A percentile compares a stretch with the other conserved stretches of the same genome.
Evolutionary conservation across 2,329 filamentous ascomycete species (phyloP).

Genomic region (Graphilbum fragrans): DNA sequence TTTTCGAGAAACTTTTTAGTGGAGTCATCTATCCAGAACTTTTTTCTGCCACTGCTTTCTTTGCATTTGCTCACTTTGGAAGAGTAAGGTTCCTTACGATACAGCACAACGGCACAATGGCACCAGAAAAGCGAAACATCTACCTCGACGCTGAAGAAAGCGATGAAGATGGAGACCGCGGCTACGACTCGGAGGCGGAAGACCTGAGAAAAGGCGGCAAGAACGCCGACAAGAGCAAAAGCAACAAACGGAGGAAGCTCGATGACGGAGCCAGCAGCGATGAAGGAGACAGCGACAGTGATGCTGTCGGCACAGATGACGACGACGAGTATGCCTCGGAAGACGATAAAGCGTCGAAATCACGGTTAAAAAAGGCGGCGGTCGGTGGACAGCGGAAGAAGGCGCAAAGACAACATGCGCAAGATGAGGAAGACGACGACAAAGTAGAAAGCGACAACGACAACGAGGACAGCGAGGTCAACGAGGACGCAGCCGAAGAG

Average conservation of each 20-base stretch:
- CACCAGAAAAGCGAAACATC: conserved; percentile 57
- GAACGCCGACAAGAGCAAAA: conserved; percentile 17
- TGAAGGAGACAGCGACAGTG: conserved; percentile 17
- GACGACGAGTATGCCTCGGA: neutral
- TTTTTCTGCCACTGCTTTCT: neutral
- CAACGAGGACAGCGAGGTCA: neutral
- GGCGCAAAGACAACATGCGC: neutral
- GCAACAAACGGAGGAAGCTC: conserved; percentile 52
- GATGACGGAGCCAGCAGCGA: conserved; percentile 25
- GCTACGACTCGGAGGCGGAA: conserved; percentile 55
- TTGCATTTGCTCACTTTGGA: neutral
- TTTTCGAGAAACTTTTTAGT: too few species aligned
- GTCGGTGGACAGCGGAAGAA: neutral
- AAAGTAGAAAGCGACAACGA: neutral
- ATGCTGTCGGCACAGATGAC: neutral
- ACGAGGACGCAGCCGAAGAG: conserved; percentile 14
- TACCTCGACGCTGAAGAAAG: conserved; percentile 53
- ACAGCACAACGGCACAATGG: conserved; percentile 32
- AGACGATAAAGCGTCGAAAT: too few species aligned
- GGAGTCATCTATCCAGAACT: too few species aligned
- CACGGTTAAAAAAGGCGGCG: too few species aligned
- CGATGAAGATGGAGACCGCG: conserved; percentile 43
- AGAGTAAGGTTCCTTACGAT: neutral
- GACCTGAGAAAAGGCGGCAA: conserved; percentile 54
- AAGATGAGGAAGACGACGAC: conserved; percentile 3